Evolutionary conservation across 208 protist species (phyloP), one percentile per base, ranked within the genome.

Genomic region (Trichomonas vaginalis): DNA sequence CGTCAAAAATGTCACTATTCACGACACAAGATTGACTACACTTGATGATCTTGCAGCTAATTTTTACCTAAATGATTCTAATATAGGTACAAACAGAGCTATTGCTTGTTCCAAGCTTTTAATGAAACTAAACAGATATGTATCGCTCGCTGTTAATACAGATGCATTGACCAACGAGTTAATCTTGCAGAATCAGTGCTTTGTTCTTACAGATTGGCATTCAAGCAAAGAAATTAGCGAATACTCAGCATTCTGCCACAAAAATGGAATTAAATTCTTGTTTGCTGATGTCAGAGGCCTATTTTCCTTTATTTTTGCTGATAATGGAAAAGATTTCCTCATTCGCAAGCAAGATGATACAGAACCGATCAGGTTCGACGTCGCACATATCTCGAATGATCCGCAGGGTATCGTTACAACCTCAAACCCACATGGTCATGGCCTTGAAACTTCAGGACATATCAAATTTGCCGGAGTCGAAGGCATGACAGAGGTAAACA

Each of bases 61-160:
- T 96, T 99, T 98, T 96, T 98, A 98, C 96, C 96, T 99, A 40
- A 96, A 40, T 23, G 97, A 98, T 95, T 95, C 48, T 32, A 97
- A 98, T 90, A 96, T 99, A 42, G 98, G 98, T 88, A 96, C 98
- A 88, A 97, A 96, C 87, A 51, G 98, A 82, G 97, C 97, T 23
- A 82, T 96, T 9, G 96, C 96, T 32, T 97, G 92, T 42, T 15
- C 96, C 0, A 21, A 87, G 46, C 96, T 97, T 56, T 95, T 99
- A 21, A 92, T 96, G 37, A 98, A 98, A 95, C 97, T 99, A 62
- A 99, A 99, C 97, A 83, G 88, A 14, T 98, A 98, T 95, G 98
- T 98, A 32, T 47, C 90, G 3, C 96, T 97, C 39, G 2, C 32
- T 17, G 46, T 96, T n/a, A 95, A 56, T 23, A 61, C 51, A 48